phyloP scores from a whole-genome alignment of 257 asterid species.

The Forsythia suspensa region DNA sequence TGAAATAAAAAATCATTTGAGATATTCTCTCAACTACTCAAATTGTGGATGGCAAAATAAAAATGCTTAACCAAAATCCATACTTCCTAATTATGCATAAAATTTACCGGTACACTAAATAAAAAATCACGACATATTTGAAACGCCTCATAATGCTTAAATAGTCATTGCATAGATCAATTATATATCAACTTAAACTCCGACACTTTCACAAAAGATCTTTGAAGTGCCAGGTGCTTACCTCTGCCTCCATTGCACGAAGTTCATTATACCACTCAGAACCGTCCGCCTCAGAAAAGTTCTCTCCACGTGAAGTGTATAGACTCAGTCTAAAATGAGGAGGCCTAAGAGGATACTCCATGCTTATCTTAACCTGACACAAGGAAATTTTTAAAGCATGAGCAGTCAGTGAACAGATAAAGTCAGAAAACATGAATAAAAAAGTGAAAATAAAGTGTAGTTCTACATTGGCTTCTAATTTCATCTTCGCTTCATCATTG shows the following conservation, averaged over 20 bases:
- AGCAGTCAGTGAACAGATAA: slow-evolving; percentile 4
- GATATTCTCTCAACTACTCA: neutral
- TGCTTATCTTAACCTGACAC: slow-evolving; percentile 69
- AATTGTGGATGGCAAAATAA: neutral
- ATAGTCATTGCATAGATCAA: neutral
- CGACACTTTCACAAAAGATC: slow-evolving; percentile 1
- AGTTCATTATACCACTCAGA: slow-evolving; percentile 85
- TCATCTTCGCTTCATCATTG: slow-evolving; percentile 44
- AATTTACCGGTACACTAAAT: neutral
- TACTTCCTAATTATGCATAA: neutral
- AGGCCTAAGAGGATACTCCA: slow-evolving; percentile 91
- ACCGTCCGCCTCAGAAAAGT: slow-evolving; percentile 39
- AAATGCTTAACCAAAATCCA: too few relatives aligned
- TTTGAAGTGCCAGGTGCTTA: slow-evolving; percentile 32
- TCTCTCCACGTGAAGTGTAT: slow-evolving; percentile 41
- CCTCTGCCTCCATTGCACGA: slow-evolving; percentile 97
- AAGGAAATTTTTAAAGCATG: neutral
- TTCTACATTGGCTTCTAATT: slow-evolving; percentile 82
- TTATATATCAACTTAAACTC: neutral
- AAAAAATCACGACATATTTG: neutral
- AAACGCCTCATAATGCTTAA: neutral
- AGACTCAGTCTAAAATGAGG: slow-evolving; percentile 66
- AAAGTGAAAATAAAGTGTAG: slow-evolving; percentile 17
- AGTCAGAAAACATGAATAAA: slow-evolving; percentile 10
- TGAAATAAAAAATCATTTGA: neutral